A percentile compares a stretch with the other conserved stretches of the same genome.
Evolutionary conservation across 140 eudicot species (phyloP).

Genomic region (Artemisia princeps): DNA sequence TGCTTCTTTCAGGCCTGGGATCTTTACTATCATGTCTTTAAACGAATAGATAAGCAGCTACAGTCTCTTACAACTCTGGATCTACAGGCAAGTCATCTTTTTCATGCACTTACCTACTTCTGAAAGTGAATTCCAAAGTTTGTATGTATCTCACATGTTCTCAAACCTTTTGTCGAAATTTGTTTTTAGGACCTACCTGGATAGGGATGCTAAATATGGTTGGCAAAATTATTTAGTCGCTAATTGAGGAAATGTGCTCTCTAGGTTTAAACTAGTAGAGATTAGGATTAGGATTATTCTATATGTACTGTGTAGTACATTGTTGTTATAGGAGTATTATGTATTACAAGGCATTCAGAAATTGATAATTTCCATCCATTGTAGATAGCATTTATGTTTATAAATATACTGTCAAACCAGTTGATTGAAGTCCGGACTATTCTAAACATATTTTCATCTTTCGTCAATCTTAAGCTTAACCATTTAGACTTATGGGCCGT

Average conservation of each 20-base stretch:
- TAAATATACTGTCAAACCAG: not conserved
- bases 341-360: not conserved
- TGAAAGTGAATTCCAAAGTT: slow-evolving; percentile 1
- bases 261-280: not conserved
- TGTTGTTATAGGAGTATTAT: not conserved
- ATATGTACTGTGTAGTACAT: not conserved
- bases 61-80: slow-evolving; percentile 79
- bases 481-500: too few relatives aligned
- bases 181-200: not conserved
- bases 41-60: slow-evolving; percentile 91
- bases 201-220: not conserved
- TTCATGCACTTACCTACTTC: slow-evolving; percentile 6
- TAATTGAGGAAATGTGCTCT: not conserved
- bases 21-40: slow-evolving; percentile 93
- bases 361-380: not conserved
- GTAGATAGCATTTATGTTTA: not conserved
- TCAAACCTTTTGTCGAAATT: not conserved
- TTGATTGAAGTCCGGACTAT: not conserved
- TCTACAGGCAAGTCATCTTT: slow-evolving; percentile 57
- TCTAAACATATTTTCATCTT: not conserved
- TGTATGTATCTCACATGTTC: not conserved
- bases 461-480: not conserved
- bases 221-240: slow-evolving; percentile 1
- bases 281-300: not conserved
- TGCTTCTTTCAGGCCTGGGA: slow-evolving; percentile 80